Evolutionary conservation across 2,329 filamentous ascomycete genomes (phyloP).

Genomic region (Cladosporium austrohemisphaericum): DNA sequence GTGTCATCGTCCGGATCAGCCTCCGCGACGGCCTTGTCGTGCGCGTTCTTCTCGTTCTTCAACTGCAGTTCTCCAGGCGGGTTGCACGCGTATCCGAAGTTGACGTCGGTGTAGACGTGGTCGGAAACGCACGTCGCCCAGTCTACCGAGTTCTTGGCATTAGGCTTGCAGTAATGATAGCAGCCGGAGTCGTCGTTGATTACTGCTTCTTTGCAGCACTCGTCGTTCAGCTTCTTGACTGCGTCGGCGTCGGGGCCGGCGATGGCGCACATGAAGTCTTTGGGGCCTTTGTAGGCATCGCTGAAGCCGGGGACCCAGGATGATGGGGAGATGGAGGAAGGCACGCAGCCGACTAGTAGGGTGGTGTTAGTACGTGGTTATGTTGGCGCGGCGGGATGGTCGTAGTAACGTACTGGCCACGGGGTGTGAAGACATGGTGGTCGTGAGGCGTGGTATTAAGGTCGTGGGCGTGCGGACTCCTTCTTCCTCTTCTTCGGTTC

Average conservation of each 20-base stretch:
- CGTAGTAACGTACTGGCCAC: slow-evolving; percentile 1
- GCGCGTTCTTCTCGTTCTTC: background rate
- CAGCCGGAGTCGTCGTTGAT: slow-evolving; percentile 8
- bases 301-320: slow-evolving; percentile 11
- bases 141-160: background rate
- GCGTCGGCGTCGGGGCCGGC: background rate
- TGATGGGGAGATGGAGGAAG: slow-evolving; percentile 7
- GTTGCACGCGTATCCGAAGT: slow-evolving; percentile 12
- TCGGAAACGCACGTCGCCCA: slow-evolving; percentile 12
- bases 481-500: too few relatives aligned
- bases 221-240: slow-evolving; percentile 1
- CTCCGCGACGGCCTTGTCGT: background rate
- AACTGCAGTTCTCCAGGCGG: background rate
- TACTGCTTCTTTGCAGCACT: slow-evolving; percentile 8
- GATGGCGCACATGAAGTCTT: slow-evolving; percentile 8
- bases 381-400: background rate
- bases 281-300: background rate
- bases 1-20: background rate
- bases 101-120: slow-evolving; percentile 6
- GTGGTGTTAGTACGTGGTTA: slow-evolving; percentile 1
- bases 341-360: slow-evolving; percentile 7
- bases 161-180: slow-evolving; percentile 11
- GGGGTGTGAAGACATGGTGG: background rate
- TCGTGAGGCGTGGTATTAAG: too few relatives aligned
- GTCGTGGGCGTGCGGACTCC: too few relatives aligned